Evolutionary conservation across 2,329 filamentous ascomycete species (phyloP).

Genomic region (Raffaelea arxii): DNA sequence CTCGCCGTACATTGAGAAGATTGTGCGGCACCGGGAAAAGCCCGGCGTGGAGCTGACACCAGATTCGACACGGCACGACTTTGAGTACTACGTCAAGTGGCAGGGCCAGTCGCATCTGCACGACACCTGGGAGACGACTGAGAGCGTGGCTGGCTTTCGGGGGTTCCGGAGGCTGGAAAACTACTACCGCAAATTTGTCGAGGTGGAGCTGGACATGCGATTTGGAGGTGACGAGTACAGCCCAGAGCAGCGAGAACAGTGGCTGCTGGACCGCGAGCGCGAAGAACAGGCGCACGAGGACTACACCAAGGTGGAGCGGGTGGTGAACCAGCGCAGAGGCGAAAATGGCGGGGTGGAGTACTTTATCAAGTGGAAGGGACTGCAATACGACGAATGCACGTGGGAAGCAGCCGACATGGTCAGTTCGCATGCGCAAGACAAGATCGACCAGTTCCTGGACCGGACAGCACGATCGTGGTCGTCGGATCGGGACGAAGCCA

Average conservation of each 20-base stretch:
- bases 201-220: slow-evolving; percentile 68
- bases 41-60: slow-evolving; percentile 52
- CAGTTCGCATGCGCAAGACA: slow-evolving; percentile 68
- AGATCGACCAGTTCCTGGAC: slow-evolving; percentile 87
- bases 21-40: slow-evolving; percentile 76
- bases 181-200: slow-evolving; percentile 77
- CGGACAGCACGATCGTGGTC: slow-evolving; percentile 70
- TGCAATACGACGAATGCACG: slow-evolving; percentile 88
- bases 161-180: slow-evolving; percentile 89
- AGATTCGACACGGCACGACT: slow-evolving; percentile 60
- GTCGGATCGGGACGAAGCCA: slow-evolving; percentile 71
- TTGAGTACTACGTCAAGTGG: slow-evolving; percentile 94
- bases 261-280: slow-evolving; percentile 88
- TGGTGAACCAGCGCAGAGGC: slow-evolving; percentile 74
- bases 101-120: slow-evolving; percentile 91
- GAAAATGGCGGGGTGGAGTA: slow-evolving; percentile 82
- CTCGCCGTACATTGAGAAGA: slow-evolving; percentile 78
- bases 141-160: slow-evolving; percentile 64
- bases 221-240: slow-evolving; percentile 65
- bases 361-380: slow-evolving; percentile 91
- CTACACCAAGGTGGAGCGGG: slow-evolving; percentile 84
- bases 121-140: slow-evolving; percentile 84
- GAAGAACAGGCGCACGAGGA: slow-evolving; percentile 82
- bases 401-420: slow-evolving; percentile 72
- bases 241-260: slow-evolving; percentile 83